Evolutionary conservation across 306 rosid species (phyloP).

Genomic region (Gillenia trifoliata): DNA sequence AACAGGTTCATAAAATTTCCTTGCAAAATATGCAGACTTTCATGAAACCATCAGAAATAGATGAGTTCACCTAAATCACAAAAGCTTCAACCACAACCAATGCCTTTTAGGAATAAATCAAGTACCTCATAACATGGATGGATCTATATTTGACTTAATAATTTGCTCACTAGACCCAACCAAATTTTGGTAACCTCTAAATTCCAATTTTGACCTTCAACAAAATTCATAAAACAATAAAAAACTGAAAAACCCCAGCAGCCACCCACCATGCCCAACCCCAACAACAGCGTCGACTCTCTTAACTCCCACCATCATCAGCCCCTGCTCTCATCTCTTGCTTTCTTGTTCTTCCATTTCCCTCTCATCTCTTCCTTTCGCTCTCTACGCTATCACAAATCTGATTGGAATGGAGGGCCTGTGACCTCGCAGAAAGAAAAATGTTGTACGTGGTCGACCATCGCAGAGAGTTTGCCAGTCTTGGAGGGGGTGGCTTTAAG

Average conservation of each 20-base stretch:
- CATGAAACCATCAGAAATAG: background rate
- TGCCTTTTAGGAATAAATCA: background rate
- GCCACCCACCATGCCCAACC: background rate
- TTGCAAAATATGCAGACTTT: conserved; percentile 9
- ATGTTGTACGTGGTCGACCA: background rate
- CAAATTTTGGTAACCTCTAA: background rate
- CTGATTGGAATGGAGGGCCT: background rate
- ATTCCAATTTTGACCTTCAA: background rate
- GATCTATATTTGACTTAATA: background rate
- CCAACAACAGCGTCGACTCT: background rate
- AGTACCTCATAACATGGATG: background rate
- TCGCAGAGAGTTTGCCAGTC: background rate
- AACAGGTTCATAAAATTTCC: conserved; percentile 4
- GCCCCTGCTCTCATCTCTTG: background rate
- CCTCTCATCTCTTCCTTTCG: too few species aligned
- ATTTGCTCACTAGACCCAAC: background rate
- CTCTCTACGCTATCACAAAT: too few species aligned
- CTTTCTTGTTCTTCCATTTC: background rate
- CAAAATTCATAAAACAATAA: background rate
- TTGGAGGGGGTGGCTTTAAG: background rate
- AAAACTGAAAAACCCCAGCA: background rate
- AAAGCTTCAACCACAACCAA: background rate
- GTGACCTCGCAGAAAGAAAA: background rate
- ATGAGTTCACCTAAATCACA: background rate
- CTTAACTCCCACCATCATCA: background rate